Conservation (phyloP, 2,329 filamentous ascomycete genomes). For the Aspergillus neotritici region DNA sequence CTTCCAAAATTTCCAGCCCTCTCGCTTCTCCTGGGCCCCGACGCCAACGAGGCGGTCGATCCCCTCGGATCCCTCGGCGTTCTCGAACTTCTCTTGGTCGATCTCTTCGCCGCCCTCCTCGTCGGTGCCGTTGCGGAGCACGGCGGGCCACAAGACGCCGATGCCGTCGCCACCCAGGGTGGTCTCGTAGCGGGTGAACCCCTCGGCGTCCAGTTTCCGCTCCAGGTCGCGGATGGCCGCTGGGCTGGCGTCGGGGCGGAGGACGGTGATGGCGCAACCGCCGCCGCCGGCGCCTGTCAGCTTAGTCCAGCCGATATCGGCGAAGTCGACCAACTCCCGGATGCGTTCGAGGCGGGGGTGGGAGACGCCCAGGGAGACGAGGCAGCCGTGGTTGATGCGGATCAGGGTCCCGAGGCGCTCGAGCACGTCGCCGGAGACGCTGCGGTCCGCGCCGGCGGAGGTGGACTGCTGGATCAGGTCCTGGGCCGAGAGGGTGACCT, state of each 20-base stretch:
- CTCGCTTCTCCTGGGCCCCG: slow-evolving; percentile 60
- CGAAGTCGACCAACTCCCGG: slow-evolving; percentile 81
- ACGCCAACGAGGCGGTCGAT: slow-evolving; percentile 86
- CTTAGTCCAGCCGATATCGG: slow-evolving; percentile 93
- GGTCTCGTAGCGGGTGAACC: slow-evolving; percentile 79
- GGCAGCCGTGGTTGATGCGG: slow-evolving; percentile 85
- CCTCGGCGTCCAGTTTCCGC: slow-evolving; percentile 59
- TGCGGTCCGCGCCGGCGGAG: slow-evolving; percentile 52
- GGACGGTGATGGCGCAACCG: slow-evolving; percentile 87
- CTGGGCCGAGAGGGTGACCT: slow-evolving; percentile 53
- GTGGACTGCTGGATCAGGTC: slow-evolving; percentile 52
- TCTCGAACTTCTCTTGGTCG: slow-evolving; percentile 80
- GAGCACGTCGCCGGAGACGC: slow-evolving; percentile 56
- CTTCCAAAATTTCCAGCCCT: slow-evolving; percentile 85
- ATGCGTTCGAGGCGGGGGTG: slow-evolving; percentile 90
- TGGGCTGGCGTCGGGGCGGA: slow-evolving; percentile 60
- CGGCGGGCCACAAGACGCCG: slow-evolving; percentile 87
- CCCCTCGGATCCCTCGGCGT: slow-evolving; percentile 74
- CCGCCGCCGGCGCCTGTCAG: slow-evolving; percentile 93
- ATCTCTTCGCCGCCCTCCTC: slow-evolving; percentile 88
- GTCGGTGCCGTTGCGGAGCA: slow-evolving; percentile 76
- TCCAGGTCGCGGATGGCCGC: slow-evolving; percentile 60
- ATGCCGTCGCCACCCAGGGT: slow-evolving; percentile 91
- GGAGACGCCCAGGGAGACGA: slow-evolving; percentile 87
- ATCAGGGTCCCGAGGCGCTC: slow-evolving; percentile 78